These are phyloP conservation scores for Acrasis kona DNA, from an alignment of 78 protist species.

Conservation along the genomic window DNA sequence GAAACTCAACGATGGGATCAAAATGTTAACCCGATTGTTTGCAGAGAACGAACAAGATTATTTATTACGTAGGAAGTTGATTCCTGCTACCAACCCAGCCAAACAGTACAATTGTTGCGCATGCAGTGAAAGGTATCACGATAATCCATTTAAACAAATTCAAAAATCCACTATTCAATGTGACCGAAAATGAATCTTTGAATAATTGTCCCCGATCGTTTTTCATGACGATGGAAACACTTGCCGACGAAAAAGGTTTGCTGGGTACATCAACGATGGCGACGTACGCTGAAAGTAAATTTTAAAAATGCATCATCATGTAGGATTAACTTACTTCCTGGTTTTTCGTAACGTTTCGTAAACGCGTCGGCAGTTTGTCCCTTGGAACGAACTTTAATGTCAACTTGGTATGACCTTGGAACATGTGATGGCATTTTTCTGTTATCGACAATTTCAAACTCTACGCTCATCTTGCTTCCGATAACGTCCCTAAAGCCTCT, in stretches of 20 bases:
- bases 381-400: neutral
- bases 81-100: no score
- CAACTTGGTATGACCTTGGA: neutral
- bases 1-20: no score
- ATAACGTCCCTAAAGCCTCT: slow-evolving; percentile 32
- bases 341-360: neutral
- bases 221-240: neutral
- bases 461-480: slow-evolving; percentile 29
- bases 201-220: neutral
- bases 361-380: slow-evolving; percentile 2
- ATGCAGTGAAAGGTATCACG: neutral
- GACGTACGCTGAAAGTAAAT: neutral
- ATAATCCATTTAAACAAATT: neutral
- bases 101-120: neutral
- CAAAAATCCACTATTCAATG: slow-evolving; percentile 16
- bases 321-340: neutral
- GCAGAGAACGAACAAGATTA: no score
- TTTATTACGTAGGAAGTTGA: no score
- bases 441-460: slow-evolving; percentile 29
- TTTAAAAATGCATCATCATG: neutral
- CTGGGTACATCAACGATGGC: neutral
- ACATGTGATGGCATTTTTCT: neutral
- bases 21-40: no score
- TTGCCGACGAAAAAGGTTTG: neutral
- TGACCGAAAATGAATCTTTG: neutral